Conservation (phyloP, 2,329 filamentous ascomycete genomes). For the Chaetomium olivaceum region DNA sequence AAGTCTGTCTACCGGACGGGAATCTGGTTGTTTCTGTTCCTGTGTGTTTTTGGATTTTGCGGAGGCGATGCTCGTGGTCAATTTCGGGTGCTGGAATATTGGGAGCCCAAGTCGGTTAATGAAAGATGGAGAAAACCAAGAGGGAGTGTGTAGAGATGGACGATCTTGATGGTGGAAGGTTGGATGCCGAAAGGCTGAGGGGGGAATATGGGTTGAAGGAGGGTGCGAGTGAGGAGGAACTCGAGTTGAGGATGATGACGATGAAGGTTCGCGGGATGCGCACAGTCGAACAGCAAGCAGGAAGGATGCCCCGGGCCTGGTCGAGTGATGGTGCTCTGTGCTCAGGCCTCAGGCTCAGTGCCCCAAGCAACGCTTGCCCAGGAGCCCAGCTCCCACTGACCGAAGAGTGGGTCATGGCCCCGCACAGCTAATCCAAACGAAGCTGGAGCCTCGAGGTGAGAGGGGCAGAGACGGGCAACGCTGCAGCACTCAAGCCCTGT, state of each 20-base stretch:
- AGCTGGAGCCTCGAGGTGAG: conserved; percentile 1
- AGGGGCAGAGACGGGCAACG: not conserved
- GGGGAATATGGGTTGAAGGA: conserved; percentile 28
- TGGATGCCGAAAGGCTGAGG: conserved; percentile 26
- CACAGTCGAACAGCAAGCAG: conserved; percentile 20
- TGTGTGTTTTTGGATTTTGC: conserved; percentile 23
- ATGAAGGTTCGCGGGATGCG: conserved; percentile 23
- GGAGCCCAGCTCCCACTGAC: conserved; percentile 2
- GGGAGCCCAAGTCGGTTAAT: conserved; percentile 34
- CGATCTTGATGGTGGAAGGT: conserved; percentile 24
- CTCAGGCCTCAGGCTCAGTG: conserved; percentile 14
- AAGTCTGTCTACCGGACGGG: conserved; percentile 9
- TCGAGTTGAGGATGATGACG: conserved; percentile 30
- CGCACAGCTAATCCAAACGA: conserved; percentile 11
- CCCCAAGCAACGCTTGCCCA: conserved; percentile 16
- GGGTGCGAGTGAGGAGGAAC: conserved; percentile 31
- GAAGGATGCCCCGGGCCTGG: conserved; percentile 28
- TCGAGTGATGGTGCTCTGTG: conserved; percentile 17
- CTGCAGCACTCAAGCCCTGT: not conserved
- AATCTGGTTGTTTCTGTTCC: conserved; percentile 9
- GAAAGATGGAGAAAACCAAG: conserved; percentile 33
- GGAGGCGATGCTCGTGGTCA: conserved; percentile 31
- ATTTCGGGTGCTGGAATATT: conserved; percentile 25
- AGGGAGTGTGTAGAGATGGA: conserved; percentile 32
- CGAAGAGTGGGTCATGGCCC: conserved; percentile 22